Evolutionary conservation across 176 grass and related monocot species (phyloP).

Genomic region (Lolium perenne): DNA sequence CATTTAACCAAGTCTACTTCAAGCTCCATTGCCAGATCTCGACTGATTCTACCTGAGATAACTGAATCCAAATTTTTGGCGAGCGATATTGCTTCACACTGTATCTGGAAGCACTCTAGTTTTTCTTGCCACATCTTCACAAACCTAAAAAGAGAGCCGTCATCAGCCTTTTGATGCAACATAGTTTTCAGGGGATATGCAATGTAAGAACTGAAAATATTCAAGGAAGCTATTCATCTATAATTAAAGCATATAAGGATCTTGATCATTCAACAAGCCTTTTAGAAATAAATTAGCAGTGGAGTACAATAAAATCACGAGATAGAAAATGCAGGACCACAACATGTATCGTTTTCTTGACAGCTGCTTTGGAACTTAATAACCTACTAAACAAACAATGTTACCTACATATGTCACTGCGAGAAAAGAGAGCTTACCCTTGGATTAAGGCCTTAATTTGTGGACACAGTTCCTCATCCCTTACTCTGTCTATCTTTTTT

Average conservation of each 20-base stretch:
- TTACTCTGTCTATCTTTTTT: conserved; percentile 76
- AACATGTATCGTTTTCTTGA: neutral
- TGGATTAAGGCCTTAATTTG: conserved; percentile 70
- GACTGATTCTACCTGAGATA: conserved; percentile 42
- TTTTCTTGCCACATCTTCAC: conserved; percentile 82
- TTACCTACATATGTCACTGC: neutral
- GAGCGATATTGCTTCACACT: conserved; percentile 61
- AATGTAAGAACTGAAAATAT: conserved; percentile 12
- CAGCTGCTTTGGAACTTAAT: neutral
- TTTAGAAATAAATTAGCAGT: conserved; percentile 6
- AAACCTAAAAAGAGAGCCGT: conserved; percentile 64
- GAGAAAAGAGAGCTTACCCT: conserved; percentile 63
- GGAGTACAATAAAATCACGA: neutral
- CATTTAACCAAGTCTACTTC: conserved; percentile 92
- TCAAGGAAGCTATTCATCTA: conserved; percentile 4
- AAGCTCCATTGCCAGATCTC: conserved; percentile 62
- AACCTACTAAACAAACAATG: neutral
- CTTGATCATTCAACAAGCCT: neutral
- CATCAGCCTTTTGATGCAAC: conserved; percentile 36
- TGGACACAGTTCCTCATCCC: conserved; percentile 88
- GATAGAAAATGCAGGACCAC: neutral
- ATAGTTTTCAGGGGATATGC: neutral
- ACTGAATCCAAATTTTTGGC: conserved; percentile 68
- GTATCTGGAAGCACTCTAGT: conserved; percentile 76
- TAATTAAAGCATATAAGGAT: neutral